These are phyloP conservation scores for Ephemerocybe angulata DNA, from an alignment of 768 basidiomycete genomes.

Conservation along the genomic window DNA sequence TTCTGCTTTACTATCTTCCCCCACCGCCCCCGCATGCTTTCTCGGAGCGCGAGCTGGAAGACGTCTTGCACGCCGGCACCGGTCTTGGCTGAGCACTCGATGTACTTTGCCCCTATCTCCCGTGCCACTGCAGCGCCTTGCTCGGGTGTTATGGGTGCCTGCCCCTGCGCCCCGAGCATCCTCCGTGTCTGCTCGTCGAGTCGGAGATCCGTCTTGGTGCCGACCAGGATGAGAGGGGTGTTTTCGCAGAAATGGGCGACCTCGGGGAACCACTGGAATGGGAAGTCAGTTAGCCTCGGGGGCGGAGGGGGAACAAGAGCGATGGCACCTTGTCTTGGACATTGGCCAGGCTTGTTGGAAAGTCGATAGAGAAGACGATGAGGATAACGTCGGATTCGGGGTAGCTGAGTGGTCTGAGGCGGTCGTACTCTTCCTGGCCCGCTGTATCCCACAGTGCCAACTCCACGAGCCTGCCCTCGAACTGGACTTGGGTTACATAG, in stretches of 20 bases:
- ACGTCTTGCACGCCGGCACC: slow-evolving; percentile 89
- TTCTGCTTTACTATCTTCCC: slow-evolving; percentile 65
- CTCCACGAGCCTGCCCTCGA: slow-evolving; percentile 86
- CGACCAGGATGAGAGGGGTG: slow-evolving; percentile 88
- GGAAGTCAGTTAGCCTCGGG: background rate
- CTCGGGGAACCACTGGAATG: slow-evolving; percentile 82
- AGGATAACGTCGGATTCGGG: slow-evolving; percentile 90
- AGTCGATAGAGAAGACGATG: slow-evolving; percentile 92
- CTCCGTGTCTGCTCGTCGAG: slow-evolving; percentile 80
- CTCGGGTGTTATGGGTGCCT: slow-evolving; percentile 72
- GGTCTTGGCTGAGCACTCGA: slow-evolving; percentile 94
- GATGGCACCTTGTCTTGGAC: slow-evolving; percentile 78
- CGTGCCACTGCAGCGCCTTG: slow-evolving; percentile 84
- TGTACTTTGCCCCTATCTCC: slow-evolving; percentile 90
- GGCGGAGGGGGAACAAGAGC: background rate
- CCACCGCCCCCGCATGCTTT: slow-evolving; percentile 82
- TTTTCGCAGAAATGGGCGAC: slow-evolving; percentile 89
- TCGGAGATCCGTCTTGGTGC: slow-evolving; percentile 90
- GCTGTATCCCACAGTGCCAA: slow-evolving; percentile 99
- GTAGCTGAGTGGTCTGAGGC: slow-evolving; percentile 80
- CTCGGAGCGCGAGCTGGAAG: slow-evolving; percentile 82
- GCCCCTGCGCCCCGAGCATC: slow-evolving; percentile 88
- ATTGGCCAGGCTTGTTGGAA: slow-evolving; percentile 86
- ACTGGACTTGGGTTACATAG: slow-evolving; percentile 83
- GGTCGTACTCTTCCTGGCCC: slow-evolving; percentile 95